phyloP scores from a whole-genome alignment of 2,329 filamentous ascomycete genomes.

The Chrysoporthe cubensis region DNA sequence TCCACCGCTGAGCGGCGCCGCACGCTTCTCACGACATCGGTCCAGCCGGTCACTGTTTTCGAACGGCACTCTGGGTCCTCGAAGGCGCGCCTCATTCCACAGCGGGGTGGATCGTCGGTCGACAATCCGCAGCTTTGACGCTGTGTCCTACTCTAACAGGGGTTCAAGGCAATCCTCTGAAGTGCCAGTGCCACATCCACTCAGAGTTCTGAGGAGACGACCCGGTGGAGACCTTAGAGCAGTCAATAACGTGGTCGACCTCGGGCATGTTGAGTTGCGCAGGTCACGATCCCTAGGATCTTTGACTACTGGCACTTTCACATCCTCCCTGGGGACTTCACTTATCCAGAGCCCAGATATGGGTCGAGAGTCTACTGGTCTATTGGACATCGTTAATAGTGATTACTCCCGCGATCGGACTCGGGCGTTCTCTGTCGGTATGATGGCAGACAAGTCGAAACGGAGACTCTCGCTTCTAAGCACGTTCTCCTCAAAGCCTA shows the following conservation, averaged over 20 bases:
- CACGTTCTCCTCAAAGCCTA: constrained; percentile 64
- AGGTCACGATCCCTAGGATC: constrained; percentile 64
- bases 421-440: constrained; percentile 60
- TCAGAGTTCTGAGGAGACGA: constrained; percentile 68
- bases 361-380: constrained; percentile 44
- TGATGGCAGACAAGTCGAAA: constrained; percentile 56
- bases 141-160: constrained; percentile 56
- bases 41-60: constrained; percentile 56
- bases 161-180: constrained; percentile 52
- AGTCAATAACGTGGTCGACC: constrained; percentile 66
- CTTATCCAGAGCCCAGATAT: constrained; percentile 49
- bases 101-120: constrained; percentile 56
- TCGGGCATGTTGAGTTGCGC: constrained; percentile 54
- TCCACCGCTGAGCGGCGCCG: constrained; percentile 40
- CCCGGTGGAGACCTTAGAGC: constrained; percentile 77
- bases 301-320: constrained; percentile 54
- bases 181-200: constrained; percentile 53
- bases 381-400: constrained; percentile 50
- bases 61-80: constrained; percentile 54
- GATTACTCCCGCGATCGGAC: constrained; percentile 46
- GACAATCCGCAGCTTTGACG: constrained; percentile 64
- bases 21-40: constrained; percentile 49
- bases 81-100: constrained; percentile 63
- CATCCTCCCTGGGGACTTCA: constrained; percentile 64
- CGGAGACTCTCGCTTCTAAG: constrained; percentile 59